phyloP scores from a whole-genome alignment of 495 filamentous ascomycete species.

The Choiromyces venosus region DNA sequence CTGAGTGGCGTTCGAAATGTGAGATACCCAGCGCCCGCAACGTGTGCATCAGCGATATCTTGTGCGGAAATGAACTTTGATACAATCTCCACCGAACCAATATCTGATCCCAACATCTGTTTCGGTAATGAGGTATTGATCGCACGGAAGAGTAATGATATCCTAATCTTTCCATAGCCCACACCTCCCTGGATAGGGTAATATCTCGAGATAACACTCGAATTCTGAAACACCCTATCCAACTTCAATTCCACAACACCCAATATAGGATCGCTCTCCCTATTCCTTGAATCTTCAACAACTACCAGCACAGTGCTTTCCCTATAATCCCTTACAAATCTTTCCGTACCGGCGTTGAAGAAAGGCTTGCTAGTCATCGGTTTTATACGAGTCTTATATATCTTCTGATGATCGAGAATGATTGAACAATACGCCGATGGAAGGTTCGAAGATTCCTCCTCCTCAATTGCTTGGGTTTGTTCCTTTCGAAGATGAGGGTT shows the following conservation, averaged over 20 bases:
- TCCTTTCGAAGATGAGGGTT: slow-evolving; percentile 20
- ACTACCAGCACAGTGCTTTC: slow-evolving; percentile 59
- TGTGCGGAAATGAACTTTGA: slow-evolving; percentile 38
- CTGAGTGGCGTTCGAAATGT: slow-evolving; percentile 28
- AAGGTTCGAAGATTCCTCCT: slow-evolving; percentile 56
- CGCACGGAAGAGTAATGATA: slow-evolving; percentile 66
- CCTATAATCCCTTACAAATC: slow-evolving; percentile 62
- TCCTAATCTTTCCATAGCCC: slow-evolving; percentile 60
- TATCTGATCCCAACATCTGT: slow-evolving; percentile 59
- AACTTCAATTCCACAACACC: slow-evolving; percentile 64
- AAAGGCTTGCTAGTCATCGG: slow-evolving; percentile 72
- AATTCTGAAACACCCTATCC: slow-evolving; percentile 51
- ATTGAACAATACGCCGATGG: slow-evolving; percentile 65
- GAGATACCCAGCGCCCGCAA: slow-evolving; percentile 29
- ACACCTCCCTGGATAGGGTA: slow-evolving; percentile 60
- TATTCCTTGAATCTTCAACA: slow-evolving; percentile 59
- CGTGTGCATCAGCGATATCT: slow-evolving; percentile 28
- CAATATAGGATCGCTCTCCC: slow-evolving; percentile 61
- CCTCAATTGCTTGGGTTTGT: slow-evolving; percentile 50
- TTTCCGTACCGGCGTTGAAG: slow-evolving; percentile 71
- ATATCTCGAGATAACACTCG: slow-evolving; percentile 56
- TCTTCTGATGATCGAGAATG: slow-evolving; percentile 64
- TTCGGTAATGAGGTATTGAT: slow-evolving; percentile 54
- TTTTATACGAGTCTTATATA: slow-evolving; percentile 66
- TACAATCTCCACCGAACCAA: slow-evolving; percentile 58